Evolutionary conservation across 2,329 filamentous ascomycete genomes (phyloP).

Genomic region (Penicillium capsulatum): DNA sequence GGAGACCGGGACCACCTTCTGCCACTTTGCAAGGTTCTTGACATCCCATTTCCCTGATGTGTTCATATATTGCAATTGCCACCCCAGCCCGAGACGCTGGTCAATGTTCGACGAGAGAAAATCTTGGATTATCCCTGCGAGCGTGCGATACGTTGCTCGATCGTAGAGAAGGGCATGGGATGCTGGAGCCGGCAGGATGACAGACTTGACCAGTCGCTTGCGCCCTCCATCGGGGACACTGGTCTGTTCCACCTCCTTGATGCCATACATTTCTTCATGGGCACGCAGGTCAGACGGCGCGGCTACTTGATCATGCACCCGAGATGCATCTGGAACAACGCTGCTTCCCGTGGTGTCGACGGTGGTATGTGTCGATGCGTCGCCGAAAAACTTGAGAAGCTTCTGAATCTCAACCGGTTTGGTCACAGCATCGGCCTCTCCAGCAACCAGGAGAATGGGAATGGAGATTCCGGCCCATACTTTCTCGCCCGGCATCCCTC

Average conservation of each 20-base stretch:
- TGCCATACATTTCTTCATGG: slow-evolving; percentile 28
- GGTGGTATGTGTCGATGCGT: slow-evolving; percentile 23
- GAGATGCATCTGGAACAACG: slow-evolving; percentile 31
- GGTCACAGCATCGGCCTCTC: slow-evolving; percentile 71
- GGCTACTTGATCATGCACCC: slow-evolving; percentile 23
- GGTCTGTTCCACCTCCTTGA: slow-evolving; percentile 19
- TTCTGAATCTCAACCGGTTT: slow-evolving; percentile 66
- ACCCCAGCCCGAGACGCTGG: slow-evolving; percentile 72
- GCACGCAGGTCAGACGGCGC: slow-evolving; percentile 15
- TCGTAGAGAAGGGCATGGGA: slow-evolving; percentile 82
- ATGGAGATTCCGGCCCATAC: slow-evolving; percentile 69
- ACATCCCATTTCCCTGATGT: slow-evolving; percentile 96
- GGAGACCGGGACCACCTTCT: slow-evolving; percentile 72
- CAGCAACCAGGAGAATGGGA: slow-evolving; percentile 75
- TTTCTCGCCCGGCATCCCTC: slow-evolving; percentile 65
- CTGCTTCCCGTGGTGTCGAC: slow-evolving; percentile 23
- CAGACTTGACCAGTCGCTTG: slow-evolving; percentile 59
- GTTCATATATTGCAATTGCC: slow-evolving; percentile 86
- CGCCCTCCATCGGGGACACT: slow-evolving; percentile 29
- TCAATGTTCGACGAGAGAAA: slow-evolving; percentile 75
- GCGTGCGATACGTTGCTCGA: slow-evolving; percentile 66
- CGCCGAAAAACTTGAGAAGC: slow-evolving; percentile 52
- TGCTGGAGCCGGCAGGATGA: slow-evolving; percentile 69
- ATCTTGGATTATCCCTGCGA: slow-evolving; percentile 76
- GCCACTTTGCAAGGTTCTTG: slow-evolving; percentile 92